Percentiles rank a stretch among this genome's conserved stretches.
These are phyloP conservation scores for Capsicum rhomboideum DNA, from an alignment of 257 asterid species.

Conservation along the genomic window DNA sequence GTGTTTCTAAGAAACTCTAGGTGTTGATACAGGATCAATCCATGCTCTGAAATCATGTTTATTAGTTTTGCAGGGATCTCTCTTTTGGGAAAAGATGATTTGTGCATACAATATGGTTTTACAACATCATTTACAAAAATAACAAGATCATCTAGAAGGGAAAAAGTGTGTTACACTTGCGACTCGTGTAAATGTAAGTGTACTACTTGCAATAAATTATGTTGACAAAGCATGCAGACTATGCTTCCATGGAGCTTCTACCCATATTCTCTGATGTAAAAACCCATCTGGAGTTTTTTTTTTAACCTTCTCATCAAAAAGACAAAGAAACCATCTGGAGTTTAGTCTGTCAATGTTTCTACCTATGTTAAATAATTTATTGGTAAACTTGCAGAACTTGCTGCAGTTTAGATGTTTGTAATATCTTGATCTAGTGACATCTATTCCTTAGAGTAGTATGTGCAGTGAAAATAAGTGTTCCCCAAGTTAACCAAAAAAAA, in stretches of 20 bases:
- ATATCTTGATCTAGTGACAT: too few species aligned
- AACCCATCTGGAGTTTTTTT: neutral
- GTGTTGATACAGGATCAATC: neutral
- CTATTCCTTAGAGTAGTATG: too few species aligned
- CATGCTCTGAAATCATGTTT: neutral
- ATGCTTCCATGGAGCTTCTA: neutral
- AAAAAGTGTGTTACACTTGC: neutral
- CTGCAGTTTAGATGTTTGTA: too few species aligned
- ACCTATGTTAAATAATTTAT: neutral
- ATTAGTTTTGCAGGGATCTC: neutral
- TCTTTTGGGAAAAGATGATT: neutral
- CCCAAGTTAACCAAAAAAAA: too few species aligned
- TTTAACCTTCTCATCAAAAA: too few species aligned
- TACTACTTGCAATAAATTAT: neutral
- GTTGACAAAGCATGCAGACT: neutral
- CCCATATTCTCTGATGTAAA: neutral
- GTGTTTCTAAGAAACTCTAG: neutral
- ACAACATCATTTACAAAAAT: neutral
- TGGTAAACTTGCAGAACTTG: too few species aligned
- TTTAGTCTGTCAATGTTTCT: neutral
- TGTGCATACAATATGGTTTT: neutral
- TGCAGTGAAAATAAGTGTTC: too few species aligned
- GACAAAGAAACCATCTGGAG: neutral
- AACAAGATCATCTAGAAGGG: neutral
- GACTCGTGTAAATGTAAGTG: neutral